Conservation (phyloP, 768 basidiomycete species). For the Royoungia palumana region DNA sequence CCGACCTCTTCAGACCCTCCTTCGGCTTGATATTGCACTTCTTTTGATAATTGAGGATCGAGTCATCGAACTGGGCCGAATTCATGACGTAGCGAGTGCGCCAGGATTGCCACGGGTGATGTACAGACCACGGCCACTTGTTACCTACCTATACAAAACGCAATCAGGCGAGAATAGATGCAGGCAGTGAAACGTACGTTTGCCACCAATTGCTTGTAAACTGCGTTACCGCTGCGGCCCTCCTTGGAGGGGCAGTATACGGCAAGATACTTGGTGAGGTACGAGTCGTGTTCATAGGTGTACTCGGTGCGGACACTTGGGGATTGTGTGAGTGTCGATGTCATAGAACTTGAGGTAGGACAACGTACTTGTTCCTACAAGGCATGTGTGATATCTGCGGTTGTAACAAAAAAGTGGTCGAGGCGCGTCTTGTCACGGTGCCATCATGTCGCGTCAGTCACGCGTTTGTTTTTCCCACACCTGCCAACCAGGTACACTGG, state of each 20-base stretch:
- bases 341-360: not conserved
- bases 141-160: constrained; percentile 30
- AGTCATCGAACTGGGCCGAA: constrained; percentile 36
- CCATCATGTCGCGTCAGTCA: no score
- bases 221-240: constrained; percentile 44
- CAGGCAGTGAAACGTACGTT: constrained; percentile 44
- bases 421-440: not conserved
- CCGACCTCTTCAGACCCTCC: constrained; percentile 3
- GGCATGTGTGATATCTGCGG: constrained; percentile 3
- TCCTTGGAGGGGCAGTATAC: constrained; percentile 37
- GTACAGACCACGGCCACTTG: constrained; percentile 50
- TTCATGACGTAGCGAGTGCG: constrained; percentile 56
- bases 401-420: not conserved
- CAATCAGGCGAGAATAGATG: not conserved
- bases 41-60: constrained; percentile 40
- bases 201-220: constrained; percentile 43
- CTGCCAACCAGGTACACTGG: no score
- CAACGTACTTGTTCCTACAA: not conserved
- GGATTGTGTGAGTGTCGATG: not conserved
- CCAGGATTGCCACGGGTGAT: constrained; percentile 63
- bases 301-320: constrained; percentile 28
- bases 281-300: constrained; percentile 39
- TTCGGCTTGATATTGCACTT: constrained; percentile 22
- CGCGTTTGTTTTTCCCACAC: not conserved
- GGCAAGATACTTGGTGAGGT: constrained; percentile 48